Evolutionary conservation across 2,329 filamentous ascomycete species (phyloP), one percentile per base, ranked within the genome.

Genomic region (Botryosphaeria dothidea): DNA sequence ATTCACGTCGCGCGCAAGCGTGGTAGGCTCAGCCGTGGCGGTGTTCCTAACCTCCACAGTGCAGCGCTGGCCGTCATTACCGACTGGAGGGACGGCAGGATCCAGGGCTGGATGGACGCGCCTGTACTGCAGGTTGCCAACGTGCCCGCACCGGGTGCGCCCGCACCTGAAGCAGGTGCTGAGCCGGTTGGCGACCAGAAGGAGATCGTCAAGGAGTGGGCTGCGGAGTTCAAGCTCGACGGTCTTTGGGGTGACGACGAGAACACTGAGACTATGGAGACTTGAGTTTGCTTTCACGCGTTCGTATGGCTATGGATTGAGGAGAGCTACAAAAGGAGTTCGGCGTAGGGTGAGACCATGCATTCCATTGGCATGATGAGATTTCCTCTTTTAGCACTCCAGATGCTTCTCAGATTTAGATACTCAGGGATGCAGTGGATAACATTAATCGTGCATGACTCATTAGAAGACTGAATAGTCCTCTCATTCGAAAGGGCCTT

Each of bases 11-110:
- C 95, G 4, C 87, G 95, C 72, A 97, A 97, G 83, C 87, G 95
- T 67, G 95, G 95, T 62, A 85, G 95, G 65, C 84, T 99, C 17
- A 92, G 94, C 58, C 90, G 91, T 70, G 93, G 94, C 21, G 95
- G 95, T 67, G 85, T 98, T 17, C 95, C 95, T 48, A 99, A 98
- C 78, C 79, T 98, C 66, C 84, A 88, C 70, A 89, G 91, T 62
- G 94, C 95, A 7, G 95, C 94, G 68, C 94, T 95, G 85, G 90
- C 92, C 0, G 93, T 99, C 64, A 88, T 99, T 65, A 95, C 89
- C n/a, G 95, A 99, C 81, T 96, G 95, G 92, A 87, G 95, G 70
- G 94, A 98, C 76, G 94, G 93, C 27, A 88, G 95, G 61, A 96
- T 99, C 71, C 92, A 96, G 79, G 93, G 93, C 65, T 97, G 93